A percentile compares a stretch with the other conserved stretches of the same genome.
These are phyloP conservation scores for Crassisporium funariophilum DNA, from an alignment of 768 basidiomycete genomes.

Conservation along the genomic window DNA sequence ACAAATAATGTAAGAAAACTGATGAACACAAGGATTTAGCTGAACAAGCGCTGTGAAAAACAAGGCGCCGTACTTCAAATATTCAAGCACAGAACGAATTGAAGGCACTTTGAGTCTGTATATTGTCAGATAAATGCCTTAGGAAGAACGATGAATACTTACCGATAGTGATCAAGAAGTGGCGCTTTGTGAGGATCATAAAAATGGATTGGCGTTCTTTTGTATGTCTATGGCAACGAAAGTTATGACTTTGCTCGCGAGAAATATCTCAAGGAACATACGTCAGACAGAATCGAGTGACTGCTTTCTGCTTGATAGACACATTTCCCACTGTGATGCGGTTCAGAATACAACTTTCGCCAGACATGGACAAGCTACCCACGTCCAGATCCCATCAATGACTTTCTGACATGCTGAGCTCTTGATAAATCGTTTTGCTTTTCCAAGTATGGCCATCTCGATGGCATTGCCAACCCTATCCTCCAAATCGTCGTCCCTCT, in stretches of 20 bases:
- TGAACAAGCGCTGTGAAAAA: too few species aligned
- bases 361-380: slow-evolving; percentile 23
- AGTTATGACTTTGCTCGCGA: neutral
- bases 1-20: slow-evolving; percentile 83
- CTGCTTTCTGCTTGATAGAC: slow-evolving; percentile 89
- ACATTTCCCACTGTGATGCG: slow-evolving; percentile 70
- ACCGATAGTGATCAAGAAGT: slow-evolving; percentile 95
- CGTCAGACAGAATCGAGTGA: slow-evolving; percentile 89
- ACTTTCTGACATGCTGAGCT: slow-evolving; percentile 88
- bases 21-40: slow-evolving; percentile 6
- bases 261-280: slow-evolving; percentile 32
- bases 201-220: slow-evolving; percentile 87
- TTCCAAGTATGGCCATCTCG: slow-evolving; percentile 88
- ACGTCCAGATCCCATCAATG: slow-evolving; percentile 83
- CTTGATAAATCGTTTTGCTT: slow-evolving; percentile 88
- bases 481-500: slow-evolving; percentile 72
- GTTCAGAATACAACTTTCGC: slow-evolving; percentile 4
- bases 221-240: slow-evolving; percentile 70
- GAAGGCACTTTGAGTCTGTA: slow-evolving; percentile 88
- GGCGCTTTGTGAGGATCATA: slow-evolving; percentile 95
- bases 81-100: slow-evolving; percentile 88
- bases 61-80: slow-evolving; percentile 62
- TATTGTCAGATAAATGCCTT: slow-evolving; percentile 3
- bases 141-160: slow-evolving; percentile 15
- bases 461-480: slow-evolving; percentile 89